Conservation (phyloP, 345 rosid genomes). For the Melastoma malabathricum region DNA sequence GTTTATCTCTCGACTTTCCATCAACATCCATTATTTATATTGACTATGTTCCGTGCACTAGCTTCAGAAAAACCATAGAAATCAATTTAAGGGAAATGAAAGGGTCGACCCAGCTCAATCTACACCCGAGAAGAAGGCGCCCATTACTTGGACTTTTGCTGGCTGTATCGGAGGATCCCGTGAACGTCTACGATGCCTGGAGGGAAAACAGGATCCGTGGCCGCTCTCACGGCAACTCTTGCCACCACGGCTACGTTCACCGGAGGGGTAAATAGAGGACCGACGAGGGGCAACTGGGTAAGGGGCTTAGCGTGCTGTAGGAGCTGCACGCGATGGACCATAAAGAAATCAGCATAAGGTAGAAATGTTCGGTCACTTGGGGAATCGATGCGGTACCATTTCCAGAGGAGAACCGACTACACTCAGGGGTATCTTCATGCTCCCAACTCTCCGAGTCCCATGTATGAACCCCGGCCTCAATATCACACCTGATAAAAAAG, state of each 20-base stretch:
- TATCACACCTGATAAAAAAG: slow-evolving; percentile 49
- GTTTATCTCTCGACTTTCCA: no score
- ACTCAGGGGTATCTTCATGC: slow-evolving; percentile 69
- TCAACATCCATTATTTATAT: no score
- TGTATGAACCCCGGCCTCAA: slow-evolving; percentile 92
- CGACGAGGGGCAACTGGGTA: slow-evolving; percentile 38
- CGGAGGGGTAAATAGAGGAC: slow-evolving; percentile 46
- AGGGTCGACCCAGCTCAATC: slow-evolving; percentile 2
- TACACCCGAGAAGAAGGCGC: background rate
- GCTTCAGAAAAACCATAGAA: no score
- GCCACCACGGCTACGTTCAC: slow-evolving; percentile 33
- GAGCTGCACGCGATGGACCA: slow-evolving; percentile 14
- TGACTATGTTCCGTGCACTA: no score
- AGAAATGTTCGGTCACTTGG: background rate
- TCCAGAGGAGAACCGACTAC: slow-evolving; percentile 82
- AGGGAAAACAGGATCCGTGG: slow-evolving; percentile 48
- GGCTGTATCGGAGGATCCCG: slow-evolving; percentile 31
- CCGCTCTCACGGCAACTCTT: slow-evolving; percentile 43
- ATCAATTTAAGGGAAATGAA: no score
- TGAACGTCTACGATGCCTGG: slow-evolving; percentile 38
- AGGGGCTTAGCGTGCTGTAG: slow-evolving; percentile 42
- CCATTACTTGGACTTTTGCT: slow-evolving; percentile 17
- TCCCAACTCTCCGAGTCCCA: slow-evolving; percentile 80
- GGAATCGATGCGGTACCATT: slow-evolving; percentile 33
- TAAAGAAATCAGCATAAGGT: background rate